These are phyloP conservation scores for Trametes punicea DNA, from an alignment of 768 basidiomycete genomes.

Conservation along the genomic window DNA sequence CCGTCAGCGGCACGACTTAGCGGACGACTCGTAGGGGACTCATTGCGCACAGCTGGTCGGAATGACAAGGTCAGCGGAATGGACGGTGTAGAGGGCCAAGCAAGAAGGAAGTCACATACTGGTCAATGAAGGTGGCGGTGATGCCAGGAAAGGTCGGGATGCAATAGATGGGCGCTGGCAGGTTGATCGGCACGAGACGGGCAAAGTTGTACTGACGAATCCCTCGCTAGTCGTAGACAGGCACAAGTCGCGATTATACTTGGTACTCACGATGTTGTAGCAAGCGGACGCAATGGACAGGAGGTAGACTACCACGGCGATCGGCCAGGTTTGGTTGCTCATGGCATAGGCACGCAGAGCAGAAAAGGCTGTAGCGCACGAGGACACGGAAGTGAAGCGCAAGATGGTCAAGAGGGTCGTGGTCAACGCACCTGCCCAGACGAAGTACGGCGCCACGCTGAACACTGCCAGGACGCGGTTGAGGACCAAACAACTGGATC, in stretches of 20 bases:
- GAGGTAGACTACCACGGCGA: neutral
- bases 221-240: neutral
- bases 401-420: too few species aligned
- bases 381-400: neutral
- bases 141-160: neutral
- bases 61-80: too few species aligned
- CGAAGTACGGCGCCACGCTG: conserved; percentile 1
- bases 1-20: too few species aligned
- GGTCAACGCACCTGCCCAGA: neutral
- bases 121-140: neutral
- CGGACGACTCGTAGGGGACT: too few species aligned
- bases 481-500: neutral
- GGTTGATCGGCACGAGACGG: neutral
- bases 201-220: neutral
- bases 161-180: neutral
- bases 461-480: conserved; percentile 2
- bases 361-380: neutral
- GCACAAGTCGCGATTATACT: neutral
- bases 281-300: neutral
- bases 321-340: conserved; percentile 2
- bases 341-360: conserved; percentile 6
- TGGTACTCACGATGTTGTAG: neutral
- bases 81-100: too few species aligned
- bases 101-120: neutral
- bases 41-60: too few species aligned